Percentiles rank a stretch among this genome's conserved stretches.
Conservation (phyloP, 139 green algal species). For the Trebouxia sp. region DNA sequence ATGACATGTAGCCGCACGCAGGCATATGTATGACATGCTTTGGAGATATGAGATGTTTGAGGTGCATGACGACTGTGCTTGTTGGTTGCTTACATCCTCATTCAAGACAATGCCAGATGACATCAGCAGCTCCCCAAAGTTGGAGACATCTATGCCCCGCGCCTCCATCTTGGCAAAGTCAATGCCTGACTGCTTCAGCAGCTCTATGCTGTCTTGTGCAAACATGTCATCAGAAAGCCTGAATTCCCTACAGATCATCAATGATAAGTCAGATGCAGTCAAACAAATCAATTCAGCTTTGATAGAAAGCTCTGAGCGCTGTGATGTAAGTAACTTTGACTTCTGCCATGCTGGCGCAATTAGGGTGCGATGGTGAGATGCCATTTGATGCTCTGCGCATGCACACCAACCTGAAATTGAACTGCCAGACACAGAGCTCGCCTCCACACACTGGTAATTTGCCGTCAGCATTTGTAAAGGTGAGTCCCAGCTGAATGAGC, state of each 20-base stretch:
- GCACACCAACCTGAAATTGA: conserved; percentile 98
- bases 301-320: background rate
- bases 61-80: background rate
- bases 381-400: too few species aligned
- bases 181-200: conserved; percentile 95
- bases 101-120: conserved; percentile 96
- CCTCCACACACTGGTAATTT: conserved; percentile 82
- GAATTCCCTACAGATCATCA: conserved; percentile 78
- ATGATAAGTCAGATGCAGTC: too few species aligned
- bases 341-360: too few species aligned
- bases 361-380: too few species aligned
- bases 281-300: too few species aligned
- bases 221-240: conserved; percentile 93
- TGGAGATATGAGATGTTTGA: background rate
- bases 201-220: conserved; percentile 95
- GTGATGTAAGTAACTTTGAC: too few species aligned
- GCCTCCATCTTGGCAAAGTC: conserved; percentile 91
- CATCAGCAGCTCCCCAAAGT: conserved; percentile 97
- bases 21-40: background rate
- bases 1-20: background rate
- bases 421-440: conserved; percentile 97
- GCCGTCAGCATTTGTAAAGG: conserved; percentile 91
- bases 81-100: conserved; percentile 67
- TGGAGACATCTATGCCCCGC: conserved; percentile 89
- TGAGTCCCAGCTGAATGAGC: conserved; percentile 98